phyloP scores from a whole-genome alignment of 805 yeast species.

The Yamadazyma ubonensis region DNA sequence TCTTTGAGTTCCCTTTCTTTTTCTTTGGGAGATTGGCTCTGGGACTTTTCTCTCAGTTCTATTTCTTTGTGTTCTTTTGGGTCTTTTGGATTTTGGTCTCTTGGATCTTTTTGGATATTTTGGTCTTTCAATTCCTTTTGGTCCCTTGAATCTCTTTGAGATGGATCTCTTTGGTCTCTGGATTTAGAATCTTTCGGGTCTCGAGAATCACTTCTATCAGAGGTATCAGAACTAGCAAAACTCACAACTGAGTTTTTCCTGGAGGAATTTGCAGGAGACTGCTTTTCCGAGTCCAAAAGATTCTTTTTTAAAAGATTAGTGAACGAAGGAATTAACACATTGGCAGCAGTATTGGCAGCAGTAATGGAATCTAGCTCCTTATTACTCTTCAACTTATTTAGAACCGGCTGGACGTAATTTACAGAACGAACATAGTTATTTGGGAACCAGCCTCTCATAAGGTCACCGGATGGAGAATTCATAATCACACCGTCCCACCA shows the following conservation, averaged over 20 bases:
- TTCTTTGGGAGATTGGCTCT: neutral
- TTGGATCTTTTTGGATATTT: neutral
- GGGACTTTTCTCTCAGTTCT: neutral
- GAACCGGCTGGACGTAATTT: slow-evolving; percentile 42
- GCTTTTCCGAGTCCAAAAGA: slow-evolving; percentile 31
- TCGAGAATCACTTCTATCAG: slow-evolving; percentile 1
- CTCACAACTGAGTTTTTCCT: slow-evolving; percentile 51
- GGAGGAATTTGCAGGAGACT: slow-evolving; percentile 31
- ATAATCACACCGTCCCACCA: slow-evolving; percentile 85
- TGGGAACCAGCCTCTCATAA: slow-evolving; percentile 84
- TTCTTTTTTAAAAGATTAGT: slow-evolving; percentile 37
- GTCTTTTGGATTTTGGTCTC: neutral
- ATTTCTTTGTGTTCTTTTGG: neutral
- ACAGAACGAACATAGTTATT: slow-evolving; percentile 54
- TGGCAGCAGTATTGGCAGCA: slow-evolving; percentile 48
- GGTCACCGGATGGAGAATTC: slow-evolving; percentile 32
- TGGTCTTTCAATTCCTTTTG: neutral
- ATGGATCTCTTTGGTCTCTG: too few species aligned
- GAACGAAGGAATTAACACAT: slow-evolving; percentile 43
- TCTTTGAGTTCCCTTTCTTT: neutral
- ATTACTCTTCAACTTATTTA: slow-evolving; percentile 36
- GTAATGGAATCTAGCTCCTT: slow-evolving; percentile 44
- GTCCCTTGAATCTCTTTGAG: too few species aligned
- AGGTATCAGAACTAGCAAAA: slow-evolving; percentile 31
- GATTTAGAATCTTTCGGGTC: too few species aligned